These are phyloP conservation scores for Macrolepiota fuliginosa DNA, from an alignment of 768 basidiomycete genomes.

Conservation along the genomic window DNA sequence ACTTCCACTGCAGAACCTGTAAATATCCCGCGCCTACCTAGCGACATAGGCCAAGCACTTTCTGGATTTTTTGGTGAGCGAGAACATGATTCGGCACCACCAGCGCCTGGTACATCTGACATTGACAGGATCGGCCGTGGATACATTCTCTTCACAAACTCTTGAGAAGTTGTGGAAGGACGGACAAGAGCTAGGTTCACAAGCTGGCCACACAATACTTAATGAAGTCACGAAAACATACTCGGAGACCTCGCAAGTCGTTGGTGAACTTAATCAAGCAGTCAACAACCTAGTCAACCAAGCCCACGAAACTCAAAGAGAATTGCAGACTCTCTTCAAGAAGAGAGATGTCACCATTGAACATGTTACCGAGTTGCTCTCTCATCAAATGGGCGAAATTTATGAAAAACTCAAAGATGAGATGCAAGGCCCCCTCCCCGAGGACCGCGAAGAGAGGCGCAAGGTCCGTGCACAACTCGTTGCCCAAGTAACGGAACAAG, in stretches of 20 bases:
- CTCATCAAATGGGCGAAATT: neutral
- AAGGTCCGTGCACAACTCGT: constrained; percentile 3
- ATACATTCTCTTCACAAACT: neutral
- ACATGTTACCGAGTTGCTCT: neutral
- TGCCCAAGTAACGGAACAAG: neutral
- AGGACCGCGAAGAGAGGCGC: constrained; percentile 10
- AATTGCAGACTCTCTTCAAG: neutral
- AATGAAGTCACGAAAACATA: neutral
- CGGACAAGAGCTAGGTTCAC: neutral
- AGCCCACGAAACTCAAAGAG: neutral
- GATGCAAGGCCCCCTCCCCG: constrained; percentile 12
- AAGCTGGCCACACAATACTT: neutral
- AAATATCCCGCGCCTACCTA: too few relatives aligned
- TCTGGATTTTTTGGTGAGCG: neutral
- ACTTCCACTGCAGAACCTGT: neutral
- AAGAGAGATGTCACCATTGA: neutral
- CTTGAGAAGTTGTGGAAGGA: constrained; percentile 1
- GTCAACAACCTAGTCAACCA: neutral
- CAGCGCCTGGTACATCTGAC: too few relatives aligned
- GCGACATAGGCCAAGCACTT: neutral
- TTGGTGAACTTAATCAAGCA: neutral
- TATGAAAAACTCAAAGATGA: constrained; percentile 6
- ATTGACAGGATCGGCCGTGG: neutral
- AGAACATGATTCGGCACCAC: neutral
- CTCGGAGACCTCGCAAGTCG: neutral